phyloP scores from a whole-genome alignment of 768 basidiomycete genomes.

The Mycena latifolia region DNA sequence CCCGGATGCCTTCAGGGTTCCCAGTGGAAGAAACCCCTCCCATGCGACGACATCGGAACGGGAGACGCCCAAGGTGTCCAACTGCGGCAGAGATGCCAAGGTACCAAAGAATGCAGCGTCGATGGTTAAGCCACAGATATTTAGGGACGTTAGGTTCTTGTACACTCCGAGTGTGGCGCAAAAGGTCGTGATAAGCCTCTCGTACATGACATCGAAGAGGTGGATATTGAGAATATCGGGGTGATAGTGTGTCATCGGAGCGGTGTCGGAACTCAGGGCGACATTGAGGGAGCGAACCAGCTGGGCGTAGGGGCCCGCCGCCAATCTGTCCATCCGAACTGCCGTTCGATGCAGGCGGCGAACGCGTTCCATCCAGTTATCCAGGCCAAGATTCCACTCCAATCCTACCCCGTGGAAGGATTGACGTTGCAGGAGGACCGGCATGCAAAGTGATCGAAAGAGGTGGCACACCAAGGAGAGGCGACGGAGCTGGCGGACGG shows the following conservation, averaged over 20 bases:
- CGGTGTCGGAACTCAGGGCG: too few relatives aligned
- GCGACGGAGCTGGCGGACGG: constrained; percentile 6
- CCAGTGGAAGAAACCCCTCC: not conserved
- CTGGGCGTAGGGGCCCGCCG: not conserved
- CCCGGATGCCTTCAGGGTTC: not conserved
- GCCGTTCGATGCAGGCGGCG: not conserved
- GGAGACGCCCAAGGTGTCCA: not conserved
- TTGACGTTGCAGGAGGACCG: constrained; percentile 6
- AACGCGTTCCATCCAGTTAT: not conserved
- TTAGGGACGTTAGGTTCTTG: not conserved
- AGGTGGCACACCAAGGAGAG: constrained; percentile 4
- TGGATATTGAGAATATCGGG: not conserved
- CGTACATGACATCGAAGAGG: not conserved
- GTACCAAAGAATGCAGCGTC: not conserved
- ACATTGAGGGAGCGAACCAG: not conserved
- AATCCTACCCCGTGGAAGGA: not conserved
- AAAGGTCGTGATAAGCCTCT: not conserved
- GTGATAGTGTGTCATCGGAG: not conserved
- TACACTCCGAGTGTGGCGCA: not conserved
- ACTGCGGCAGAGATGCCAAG: not conserved
- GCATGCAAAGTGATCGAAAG: constrained; percentile 1
- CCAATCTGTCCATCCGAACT: constrained; percentile 3
- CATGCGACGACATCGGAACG: not conserved
- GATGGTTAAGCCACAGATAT: not conserved
- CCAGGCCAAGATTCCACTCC: not conserved